phyloP scores from a whole-genome alignment of 352 stramenopile genomes.

The Phytophthora podocarpi region DNA sequence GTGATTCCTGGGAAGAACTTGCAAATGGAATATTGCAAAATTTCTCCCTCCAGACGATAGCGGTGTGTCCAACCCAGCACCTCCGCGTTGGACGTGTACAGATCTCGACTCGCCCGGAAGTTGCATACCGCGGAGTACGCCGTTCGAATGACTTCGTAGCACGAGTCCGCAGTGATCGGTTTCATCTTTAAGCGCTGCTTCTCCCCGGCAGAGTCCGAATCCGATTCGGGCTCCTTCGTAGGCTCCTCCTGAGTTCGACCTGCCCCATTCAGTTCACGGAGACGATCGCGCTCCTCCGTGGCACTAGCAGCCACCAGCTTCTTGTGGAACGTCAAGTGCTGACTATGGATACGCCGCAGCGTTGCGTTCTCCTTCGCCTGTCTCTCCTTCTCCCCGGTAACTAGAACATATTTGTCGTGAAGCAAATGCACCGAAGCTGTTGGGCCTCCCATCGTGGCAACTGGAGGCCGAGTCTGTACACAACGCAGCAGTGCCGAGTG shows the following conservation, averaged over 20 bases:
- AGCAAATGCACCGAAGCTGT: background rate
- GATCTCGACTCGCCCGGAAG: slow-evolving; percentile 33
- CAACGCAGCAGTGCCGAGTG: slow-evolving; percentile 35
- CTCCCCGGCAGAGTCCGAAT: background rate
- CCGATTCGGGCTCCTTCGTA: slow-evolving; percentile 4
- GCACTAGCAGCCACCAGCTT: slow-evolving; percentile 16
- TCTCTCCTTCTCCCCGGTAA: slow-evolving; percentile 34
- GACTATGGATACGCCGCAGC: slow-evolving; percentile 22
- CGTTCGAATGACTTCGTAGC: slow-evolving; percentile 43
- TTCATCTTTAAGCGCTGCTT: slow-evolving; percentile 22
- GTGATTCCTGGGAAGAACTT: slow-evolving; percentile 40
- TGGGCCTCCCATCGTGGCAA: slow-evolving; percentile 9
- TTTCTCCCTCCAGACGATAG: slow-evolving; percentile 28
- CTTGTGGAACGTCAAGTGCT: slow-evolving; percentile 42
- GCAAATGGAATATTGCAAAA: slow-evolving; percentile 43
- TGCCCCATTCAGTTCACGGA: background rate
- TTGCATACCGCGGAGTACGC: slow-evolving; percentile 31
- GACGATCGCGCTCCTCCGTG: slow-evolving; percentile 12
- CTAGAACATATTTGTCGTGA: slow-evolving; percentile 31
- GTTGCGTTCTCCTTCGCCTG: slow-evolving; percentile 36
- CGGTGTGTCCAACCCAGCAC: slow-evolving; percentile 49
- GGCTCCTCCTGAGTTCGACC: background rate
- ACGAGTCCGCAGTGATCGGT: slow-evolving; percentile 30
- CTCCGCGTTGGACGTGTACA: slow-evolving; percentile 31
- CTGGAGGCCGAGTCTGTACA: slow-evolving; percentile 8